Evolutionary conservation across 352 stramenopile genomes (phyloP), one percentile per base, ranked within the genome.

Genomic region (Phytophthora pluvialis): DNA sequence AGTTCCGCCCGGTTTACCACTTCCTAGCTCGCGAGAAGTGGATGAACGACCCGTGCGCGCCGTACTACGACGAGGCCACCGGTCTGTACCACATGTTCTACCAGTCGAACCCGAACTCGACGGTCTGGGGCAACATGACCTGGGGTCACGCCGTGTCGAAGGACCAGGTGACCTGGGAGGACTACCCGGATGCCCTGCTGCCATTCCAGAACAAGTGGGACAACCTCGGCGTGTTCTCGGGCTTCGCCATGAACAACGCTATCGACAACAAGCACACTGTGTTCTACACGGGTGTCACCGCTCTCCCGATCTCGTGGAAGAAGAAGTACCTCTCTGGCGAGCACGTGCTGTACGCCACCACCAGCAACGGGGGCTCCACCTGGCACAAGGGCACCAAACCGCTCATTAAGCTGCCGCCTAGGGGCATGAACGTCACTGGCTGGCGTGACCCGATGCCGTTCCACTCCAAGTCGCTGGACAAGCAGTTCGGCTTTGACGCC

Each of bases 11-110:
- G 1, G 68, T 86, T 16, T 90, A 80, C 62, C 82, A 91, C 70
- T 88, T 89, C 61, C 60, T 61, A 18, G 66, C 77, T 39, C 80
- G 77, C 45, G 72, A 89, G 52, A 88, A 92, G 68, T 93, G 85
- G 85, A 89, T 91, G 83, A 94, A 94, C 69, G 86, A 94, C 58
- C 86, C 86, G 42, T 93, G 86, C 58, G 86, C 73, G 0, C 83
- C 86, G 32, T 89, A 92, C 69, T 93, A 80, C 42, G 83, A 92
- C 67, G 53, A 67, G 5, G 77, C 60, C 36, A 90, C 76, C 10
- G 70, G 61, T 8, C 62, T 86, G 46, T 94, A 92, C 55, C 86
- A 94, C 74, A 76, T 94, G 70, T 92, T 94, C 72, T 91, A 91
- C 71, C 83, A 92, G 73, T 75, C 56, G 8, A 91, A 94, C 70